Evolutionary conservation across 1,284 basidiomycete species (phyloP), one percentile per base, ranked within the genome.

Genomic region (Cutaneotrichosporon sp.): DNA sequence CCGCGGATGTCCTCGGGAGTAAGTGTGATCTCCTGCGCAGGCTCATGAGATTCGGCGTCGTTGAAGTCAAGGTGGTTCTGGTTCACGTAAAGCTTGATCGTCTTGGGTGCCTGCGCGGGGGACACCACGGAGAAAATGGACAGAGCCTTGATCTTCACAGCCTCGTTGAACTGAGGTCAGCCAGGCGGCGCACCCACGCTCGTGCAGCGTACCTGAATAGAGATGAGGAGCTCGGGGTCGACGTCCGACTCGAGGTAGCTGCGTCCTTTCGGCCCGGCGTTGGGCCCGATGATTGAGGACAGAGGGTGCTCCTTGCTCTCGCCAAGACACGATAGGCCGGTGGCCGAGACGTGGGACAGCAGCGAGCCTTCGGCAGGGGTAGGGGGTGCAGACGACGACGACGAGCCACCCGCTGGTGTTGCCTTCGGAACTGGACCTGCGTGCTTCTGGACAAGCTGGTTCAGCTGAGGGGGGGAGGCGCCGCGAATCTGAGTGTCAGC

Each of bases 201-300:
- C n/a, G n/a, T n/a, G n/a, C 7, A 17, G 78, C 82, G 64, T 66
- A 86, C 86, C 20, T 80, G 79, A 50, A 90, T 79, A 58, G 79
- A 85, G 50, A 90, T 64, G 25, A 90, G 76, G 16, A 91, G 84
- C 65, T 88, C 87, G 8, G 72, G 60, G 66, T 91, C 89, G 2
- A 81, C 83, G 66, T 90, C 88, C 64, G 85, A 88, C 60, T 85
- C 79, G 54, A 91, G 78, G 69, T 82, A 87, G 31, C 72, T 86
- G 81, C 64, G 64, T 9, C 75, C 76, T 50, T 70, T 73, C 14
- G 74, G 68, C 7, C 70, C 77, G 11, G 73, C 71, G 64, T 79
- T 83, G 27, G 67, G 61, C 2, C 75, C 71, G 22, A 88, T 59
- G 52, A 88, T 82, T 27, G 79, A 77, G 58, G 82, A 81, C 49